Base-by-base conservation (phyloP, 2,329 filamentous ascomycete species). In the Lithohypha guttulata region DNA sequence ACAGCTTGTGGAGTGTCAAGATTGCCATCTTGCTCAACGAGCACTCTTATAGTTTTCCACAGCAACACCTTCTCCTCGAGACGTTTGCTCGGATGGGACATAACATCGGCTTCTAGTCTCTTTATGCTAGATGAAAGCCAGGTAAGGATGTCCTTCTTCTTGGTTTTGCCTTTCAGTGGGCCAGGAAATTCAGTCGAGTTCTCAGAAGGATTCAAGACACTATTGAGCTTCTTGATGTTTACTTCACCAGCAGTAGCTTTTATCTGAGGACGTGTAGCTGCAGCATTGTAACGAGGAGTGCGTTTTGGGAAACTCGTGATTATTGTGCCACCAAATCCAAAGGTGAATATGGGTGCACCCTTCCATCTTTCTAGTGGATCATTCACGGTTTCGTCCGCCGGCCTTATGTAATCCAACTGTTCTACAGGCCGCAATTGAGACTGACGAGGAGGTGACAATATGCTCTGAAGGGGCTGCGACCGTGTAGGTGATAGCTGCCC, bases 351-450 rank as follows among this genome's bases (percentile, higher is more conserved):
- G 0, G 93, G 91, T 9, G 76, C 73, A 2, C 93, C 93, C 61
- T 82, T 86, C 91, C 91, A 98, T 49, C 91, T 73, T 56, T 93
- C 73, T 5, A 98, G 65, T 2, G 79, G 77, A 61, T 98, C 91
- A 13, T 76, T 62, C 52, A 67, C 64, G 25, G 66, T 66, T 32
- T 73, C 73, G 48, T 69, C 75, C 33, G 62, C 63, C 3, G 75
- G 76, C 4, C 63, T 51, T 36, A 78, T 69, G 44, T 73, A 77
- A 14, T 69, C 64, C 11, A 75, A 58, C 17, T 70, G 65, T 18
- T 66, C 60, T 10, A 65, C 59, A 25, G 60, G 58, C 20, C 56
- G 56, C 26, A 61, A 60, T 9, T 55, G 50, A 19, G 56, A 46
- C 5, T 49, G 21, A 8, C 44, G 46, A 23, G 60, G 53, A 6